Conservation (phyloP, 176 grass and related monocot genomes). For the Hsuehochloa calcarea region DNA sequence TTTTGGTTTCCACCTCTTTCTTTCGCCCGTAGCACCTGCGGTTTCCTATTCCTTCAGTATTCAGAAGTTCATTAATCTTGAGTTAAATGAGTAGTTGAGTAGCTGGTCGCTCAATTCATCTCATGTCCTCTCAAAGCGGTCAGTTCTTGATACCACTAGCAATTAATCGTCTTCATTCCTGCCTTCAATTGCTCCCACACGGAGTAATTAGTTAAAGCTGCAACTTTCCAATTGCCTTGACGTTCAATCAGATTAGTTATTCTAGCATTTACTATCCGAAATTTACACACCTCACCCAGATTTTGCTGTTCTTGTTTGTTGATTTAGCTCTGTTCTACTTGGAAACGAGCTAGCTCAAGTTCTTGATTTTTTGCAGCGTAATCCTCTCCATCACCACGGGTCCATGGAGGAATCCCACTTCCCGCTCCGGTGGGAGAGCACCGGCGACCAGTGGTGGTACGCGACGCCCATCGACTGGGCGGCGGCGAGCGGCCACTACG, state of each 20-base stretch:
- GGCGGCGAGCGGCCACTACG: slow-evolving; percentile 83
- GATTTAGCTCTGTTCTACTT: not conserved
- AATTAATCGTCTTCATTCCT: not conserved
- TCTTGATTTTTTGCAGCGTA: not conserved
- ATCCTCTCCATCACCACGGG: not conserved
- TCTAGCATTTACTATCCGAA: not conserved
- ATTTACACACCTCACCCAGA: not conserved
- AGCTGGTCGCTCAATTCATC: too few species aligned
- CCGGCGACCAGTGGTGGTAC: slow-evolving; percentile 98
- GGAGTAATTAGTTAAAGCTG: not conserved
- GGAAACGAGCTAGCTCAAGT: not conserved
- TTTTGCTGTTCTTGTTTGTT: not conserved
- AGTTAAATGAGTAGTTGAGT: too few species aligned
- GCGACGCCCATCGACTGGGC: slow-evolving; percentile 90
- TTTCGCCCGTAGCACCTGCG: not conserved
- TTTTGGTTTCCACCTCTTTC: not conserved
- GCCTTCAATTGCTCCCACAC: not conserved
- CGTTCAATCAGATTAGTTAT: not conserved
- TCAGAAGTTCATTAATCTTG: too few species aligned
- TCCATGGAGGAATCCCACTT: slow-evolving; percentile 39
- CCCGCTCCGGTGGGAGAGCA: slow-evolving; percentile 94
- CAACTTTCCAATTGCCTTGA: not conserved
- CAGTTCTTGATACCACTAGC: not conserved
- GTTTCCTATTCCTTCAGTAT: not conserved
- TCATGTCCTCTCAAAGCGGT: not conserved